Base-by-base conservation (phyloP, 805 yeast species). In the Ogataea kodamae region DNA sequence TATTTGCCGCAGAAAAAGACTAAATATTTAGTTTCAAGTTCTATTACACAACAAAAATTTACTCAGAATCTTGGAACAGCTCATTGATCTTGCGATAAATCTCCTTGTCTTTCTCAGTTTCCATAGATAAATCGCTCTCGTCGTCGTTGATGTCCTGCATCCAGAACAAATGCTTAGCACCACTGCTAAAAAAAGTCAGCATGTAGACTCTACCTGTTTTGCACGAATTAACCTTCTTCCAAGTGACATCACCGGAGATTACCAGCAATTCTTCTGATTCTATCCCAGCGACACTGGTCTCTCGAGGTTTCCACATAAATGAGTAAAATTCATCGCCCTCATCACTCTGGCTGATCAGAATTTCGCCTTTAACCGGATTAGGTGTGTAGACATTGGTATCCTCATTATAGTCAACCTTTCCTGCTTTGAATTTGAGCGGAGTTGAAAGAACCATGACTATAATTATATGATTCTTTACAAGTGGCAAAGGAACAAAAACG, bases 191-290 rank as follows among this genome's bases (percentile, higher is more conserved):
- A 30, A 61, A 61, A 10, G 59, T 59, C 42, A 61, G 45, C 54
- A 54, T 54, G 38, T 50, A 79, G 10, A 87, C 88, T 41, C 96
- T 68, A 10, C 95, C 96, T 0, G 87, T 74, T 25, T 62, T 71
- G 57, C 94, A 82, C 18, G 84, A 74, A 31, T 67, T 58, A 26
- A 84, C 75, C 35, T 74, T 83, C 42, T 73, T 72, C 77, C 88
- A 84, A 25, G 80, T 74, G 33, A 83, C 90, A 51, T 87, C 96
- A 2, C 94, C 95, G 0, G 94, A 92, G 46, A 86, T 78, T 25
- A 86, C 73, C 45, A 85, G 65, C 39, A 84, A 66, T 44, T 80
- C 88, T 35, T 77, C 82, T 27, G 65, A 66, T 37, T 70, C 76
- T 7, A 65, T 46, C 15, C 49, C 47, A 12, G 64, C 57, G 5